These are phyloP conservation scores for Niveomyces coronatus DNA, from an alignment of 2,329 filamentous ascomycete species.

Conservation along the genomic window DNA sequence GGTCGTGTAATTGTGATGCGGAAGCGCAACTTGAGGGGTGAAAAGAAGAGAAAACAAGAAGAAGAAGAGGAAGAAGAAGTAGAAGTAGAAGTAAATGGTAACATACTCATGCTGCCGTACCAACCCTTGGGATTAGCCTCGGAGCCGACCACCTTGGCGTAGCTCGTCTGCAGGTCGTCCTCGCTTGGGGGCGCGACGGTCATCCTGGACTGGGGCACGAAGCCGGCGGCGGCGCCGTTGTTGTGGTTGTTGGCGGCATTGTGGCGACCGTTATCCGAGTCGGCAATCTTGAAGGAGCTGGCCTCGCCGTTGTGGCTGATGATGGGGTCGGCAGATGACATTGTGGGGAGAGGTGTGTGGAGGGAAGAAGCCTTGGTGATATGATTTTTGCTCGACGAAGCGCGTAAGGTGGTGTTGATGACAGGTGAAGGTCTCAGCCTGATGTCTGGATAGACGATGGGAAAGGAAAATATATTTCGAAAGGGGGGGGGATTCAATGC, in stretches of 20 bases:
- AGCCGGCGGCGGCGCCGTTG: slow-evolving; percentile 25
- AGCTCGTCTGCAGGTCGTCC: slow-evolving; percentile 77
- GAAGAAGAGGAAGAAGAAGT: no score
- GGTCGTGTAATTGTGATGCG: no score
- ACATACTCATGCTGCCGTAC: slow-evolving; percentile 80
- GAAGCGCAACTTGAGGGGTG: no score
- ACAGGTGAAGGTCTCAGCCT: no score
- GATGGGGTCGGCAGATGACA: slow-evolving; percentile 5
- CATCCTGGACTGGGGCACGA: slow-evolving; percentile 47
- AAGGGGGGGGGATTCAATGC: no score
- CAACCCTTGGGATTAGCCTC: slow-evolving; percentile 68
- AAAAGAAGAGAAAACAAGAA: no score
- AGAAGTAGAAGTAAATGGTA: no score
- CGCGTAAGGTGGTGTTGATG: background rate
- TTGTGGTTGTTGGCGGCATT: slow-evolving; percentile 13
- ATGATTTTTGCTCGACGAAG: background rate
- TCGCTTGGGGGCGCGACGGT: slow-evolving; percentile 68
- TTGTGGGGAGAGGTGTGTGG: slow-evolving; percentile 1
- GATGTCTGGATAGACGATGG: no score
- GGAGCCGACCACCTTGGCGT: slow-evolving; percentile 54
- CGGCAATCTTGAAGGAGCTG: slow-evolving; percentile 13
- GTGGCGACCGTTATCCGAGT: slow-evolving; percentile 15
- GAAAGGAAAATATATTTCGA: no score
- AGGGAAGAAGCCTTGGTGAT: background rate
- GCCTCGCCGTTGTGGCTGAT: slow-evolving; percentile 11